Conservation (phyloP, 345 rosid genomes). For the Eucalyptus erythrocorys region DNA sequence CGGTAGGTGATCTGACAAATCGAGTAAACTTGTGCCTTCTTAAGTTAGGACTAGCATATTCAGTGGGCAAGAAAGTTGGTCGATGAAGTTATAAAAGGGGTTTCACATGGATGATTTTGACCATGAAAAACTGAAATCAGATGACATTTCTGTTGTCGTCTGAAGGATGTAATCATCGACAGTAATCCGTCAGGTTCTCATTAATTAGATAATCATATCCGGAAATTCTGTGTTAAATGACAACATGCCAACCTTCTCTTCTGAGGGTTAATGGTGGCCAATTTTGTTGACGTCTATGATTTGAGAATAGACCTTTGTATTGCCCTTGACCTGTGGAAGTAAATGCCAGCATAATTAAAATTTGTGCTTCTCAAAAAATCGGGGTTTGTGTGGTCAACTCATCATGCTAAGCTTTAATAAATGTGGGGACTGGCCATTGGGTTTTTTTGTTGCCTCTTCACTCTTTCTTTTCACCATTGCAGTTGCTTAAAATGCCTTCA, state of each 20-base stretch:
- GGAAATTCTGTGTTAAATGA: not conserved
- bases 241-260: not conserved
- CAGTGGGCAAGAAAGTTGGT: not conserved
- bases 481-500: not conserved
- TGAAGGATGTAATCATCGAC: not conserved
- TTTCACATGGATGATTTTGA: not conserved
- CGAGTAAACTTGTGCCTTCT: not conserved
- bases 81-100: not conserved
- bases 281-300: not conserved
- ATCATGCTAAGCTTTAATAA: not conserved
- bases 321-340: not conserved
- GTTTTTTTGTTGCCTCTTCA: not conserved
- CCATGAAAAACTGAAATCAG: not conserved
- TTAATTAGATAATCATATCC: not conserved
- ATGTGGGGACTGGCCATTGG: not conserved
- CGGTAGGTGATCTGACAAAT: constrained; percentile 23
- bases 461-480: not conserved
- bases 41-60: not conserved
- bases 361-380: not conserved
- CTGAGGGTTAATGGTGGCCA: not conserved
- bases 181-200: not conserved
- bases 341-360: not conserved
- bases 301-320: not conserved
- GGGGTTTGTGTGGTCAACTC: not conserved
- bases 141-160: not conserved